Percentiles rank a stretch among this genome's conserved stretches.
Conservation (phyloP, 2,329 filamentous ascomycete genomes). For the Pleomassaria siparia region DNA sequence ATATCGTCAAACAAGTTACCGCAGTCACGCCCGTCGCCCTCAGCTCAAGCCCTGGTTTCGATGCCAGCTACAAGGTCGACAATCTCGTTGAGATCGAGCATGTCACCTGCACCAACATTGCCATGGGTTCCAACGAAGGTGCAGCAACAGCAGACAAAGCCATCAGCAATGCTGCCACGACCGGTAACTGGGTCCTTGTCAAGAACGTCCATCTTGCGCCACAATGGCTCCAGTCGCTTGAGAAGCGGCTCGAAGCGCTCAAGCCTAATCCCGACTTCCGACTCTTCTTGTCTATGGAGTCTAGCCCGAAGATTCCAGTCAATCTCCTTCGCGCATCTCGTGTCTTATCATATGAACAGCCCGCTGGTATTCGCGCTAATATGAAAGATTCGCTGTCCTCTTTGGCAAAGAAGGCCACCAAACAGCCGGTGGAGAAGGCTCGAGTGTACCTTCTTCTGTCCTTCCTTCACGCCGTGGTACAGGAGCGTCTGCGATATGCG, state of each 20-base stretch:
- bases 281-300: conserved; percentile 97
- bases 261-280: conserved; percentile 93
- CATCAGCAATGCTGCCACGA: conserved; percentile 86
- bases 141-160: conserved; percentile 92
- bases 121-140: conserved; percentile 98
- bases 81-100: conserved; percentile 82
- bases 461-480: conserved; percentile 93
- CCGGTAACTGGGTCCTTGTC: conserved; percentile 93
- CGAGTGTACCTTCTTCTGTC: conserved; percentile 88
- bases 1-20: conserved; percentile 81
- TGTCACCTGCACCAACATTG: conserved; percentile 90
- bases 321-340: conserved; percentile 91
- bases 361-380: conserved; percentile 92
- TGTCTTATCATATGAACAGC: conserved; percentile 97
- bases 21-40: conserved; percentile 85
- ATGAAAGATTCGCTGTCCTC: conserved; percentile 97
- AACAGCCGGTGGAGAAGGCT: conserved; percentile 85
- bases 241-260: conserved; percentile 94
- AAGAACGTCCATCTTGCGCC: conserved; percentile 98
- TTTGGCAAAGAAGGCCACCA: conserved; percentile 71
- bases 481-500: conserved; percentile 91
- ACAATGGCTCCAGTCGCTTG: conserved; percentile 93
- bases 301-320: conserved; percentile 93
- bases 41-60: conserved; percentile 93
- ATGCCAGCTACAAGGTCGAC: conserved; percentile 99